A percentile compares a stretch with the other conserved stretches of the same genome.
Conservation (phyloP, 495 filamentous ascomycete species). For the Talaromyces stipitatus region DNA sequence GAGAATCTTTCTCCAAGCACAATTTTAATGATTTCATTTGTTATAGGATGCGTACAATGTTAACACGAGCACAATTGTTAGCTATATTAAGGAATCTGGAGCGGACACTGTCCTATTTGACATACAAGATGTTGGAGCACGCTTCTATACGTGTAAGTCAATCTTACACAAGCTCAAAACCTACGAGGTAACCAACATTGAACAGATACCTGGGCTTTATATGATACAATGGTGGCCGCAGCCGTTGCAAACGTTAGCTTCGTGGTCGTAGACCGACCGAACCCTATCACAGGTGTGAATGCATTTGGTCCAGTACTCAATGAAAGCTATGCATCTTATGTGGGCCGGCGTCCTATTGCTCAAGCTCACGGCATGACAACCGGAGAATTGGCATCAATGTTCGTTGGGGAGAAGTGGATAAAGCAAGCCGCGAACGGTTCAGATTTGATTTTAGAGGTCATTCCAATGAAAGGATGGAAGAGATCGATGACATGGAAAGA, state of each 20-base stretch:
- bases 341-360: conserved; percentile 5
- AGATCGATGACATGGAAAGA: conserved; percentile 7
- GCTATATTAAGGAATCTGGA: conserved; percentile 4
- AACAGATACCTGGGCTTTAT: conserved; percentile 6
- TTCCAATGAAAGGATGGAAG: conserved; percentile 5
- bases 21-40: background rate
- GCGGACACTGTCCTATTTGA: conserved; percentile 7
- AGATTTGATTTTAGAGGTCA: background rate
- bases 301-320: conserved; percentile 5
- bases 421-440: conserved; percentile 1
- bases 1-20: background rate
- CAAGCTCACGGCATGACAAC: conserved; percentile 7
- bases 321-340: conserved; percentile 7
- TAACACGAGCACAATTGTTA: background rate
- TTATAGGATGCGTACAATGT: conserved; percentile 6
- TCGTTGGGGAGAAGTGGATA: conserved; percentile 3
- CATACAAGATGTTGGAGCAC: conserved; percentile 7
- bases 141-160: conserved; percentile 2
- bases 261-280: conserved; percentile 4
- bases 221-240: conserved; percentile 6
- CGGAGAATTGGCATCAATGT: conserved; percentile 4
- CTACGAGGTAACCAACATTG: background rate
- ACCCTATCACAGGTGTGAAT: conserved; percentile 5
- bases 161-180: background rate
- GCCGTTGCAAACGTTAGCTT: conserved; percentile 1